Base-by-base conservation (phyloP, 139 green algal genomes). In the Haematococcus sp. region DNA sequence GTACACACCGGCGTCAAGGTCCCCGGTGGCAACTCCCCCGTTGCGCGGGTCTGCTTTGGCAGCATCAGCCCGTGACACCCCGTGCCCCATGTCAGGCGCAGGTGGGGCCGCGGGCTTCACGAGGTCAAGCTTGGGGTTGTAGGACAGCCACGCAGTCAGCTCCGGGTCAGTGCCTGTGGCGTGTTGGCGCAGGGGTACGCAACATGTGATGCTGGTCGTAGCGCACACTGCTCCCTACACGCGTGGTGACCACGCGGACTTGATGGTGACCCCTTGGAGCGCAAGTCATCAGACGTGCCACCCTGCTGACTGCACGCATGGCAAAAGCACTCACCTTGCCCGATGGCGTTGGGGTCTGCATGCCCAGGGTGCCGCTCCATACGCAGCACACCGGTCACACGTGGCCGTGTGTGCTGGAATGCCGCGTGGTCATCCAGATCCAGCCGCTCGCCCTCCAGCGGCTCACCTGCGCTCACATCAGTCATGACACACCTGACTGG, bases 1-100 rank as follows among this genome's bases (percentile, higher is more conserved):
- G 71, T 83, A 83, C 5, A 73, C 67, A n/a, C 77, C 77, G 1
- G 30, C 77, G 51, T 83, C 77, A 9, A 83, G 30, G 51, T 83
- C 77, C 15, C 65, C 77, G 0, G 77, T 76, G 32, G 70, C 54
- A 0, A 40, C 1, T 7, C 70, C 64, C 3, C 65, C 77, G 22
- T 33, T 31, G n/a, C 64, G 25, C 13, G 76, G 76, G 55, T 82
- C 76, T 3, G 56, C 64, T 20, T 35, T 22, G 22, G 3, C 20
- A 27, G 66, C 71, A 25, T 59, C 58, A 11, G 40, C 33, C 1
- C 77, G 71, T 0, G 25, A 44, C 22, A 76, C 30, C 11, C 63
- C 40, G 1, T n/a, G 64, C 1, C 32, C 58, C 56, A 83, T 58
- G n/a, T 69, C 51, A 35, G 69, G 54, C 49, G 67, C 66, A n/a